Base-by-base conservation (phyloP, 2,329 filamentous ascomycete genomes). In the Penicillium sumatraense region DNA sequence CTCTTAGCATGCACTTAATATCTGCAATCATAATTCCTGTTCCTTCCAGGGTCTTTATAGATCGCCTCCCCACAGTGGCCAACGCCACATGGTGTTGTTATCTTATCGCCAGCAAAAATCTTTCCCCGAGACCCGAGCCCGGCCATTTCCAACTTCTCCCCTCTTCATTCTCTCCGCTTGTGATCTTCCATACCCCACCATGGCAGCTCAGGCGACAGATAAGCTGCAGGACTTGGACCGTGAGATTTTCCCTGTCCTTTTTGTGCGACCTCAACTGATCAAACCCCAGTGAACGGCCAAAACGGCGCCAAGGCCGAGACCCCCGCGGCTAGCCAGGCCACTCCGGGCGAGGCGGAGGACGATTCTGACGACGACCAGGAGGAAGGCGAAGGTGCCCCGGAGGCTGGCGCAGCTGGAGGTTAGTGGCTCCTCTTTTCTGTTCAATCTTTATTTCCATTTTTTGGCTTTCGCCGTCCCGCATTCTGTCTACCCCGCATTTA, bases 281-380 rank as follows among this genome's bases (percentile, higher is more conserved):
- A 44, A 14, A 44, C 59, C 57, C 51, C 40, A 78, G 75, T 77
- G 65, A 73, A 74, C 63, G 71, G 69, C 59, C 69, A 75, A 53
- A 70, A 67, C 54, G 68, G 67, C 58, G 71, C 72, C 46, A 69
- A 70, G 49, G 65, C 69, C 49, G 65, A 70, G 45, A 59, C 65
- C 53, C 64, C 71, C 51, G 59, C 68, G 53, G 65, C 66, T 48
- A 69, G 64, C 49, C 63, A 70, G 50, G 64, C 68, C 49, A 76
- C 74, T 57, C 70, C 78, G 56, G 78, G 72, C 57, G 79, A 82
- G 57, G 77, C 73, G 54, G 81, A 83, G 61, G 79, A 81, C 60
- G 81, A 83, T 56, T 83, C 81, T 20, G 82, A 84, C 48, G 81
- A 84, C 53, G 78, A 80, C 55, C 80, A 80, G 53, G 80, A 81